These are phyloP conservation scores for Penicillium polonicum DNA, from an alignment of 2,329 filamentous ascomycete species.

Conservation along the genomic window DNA sequence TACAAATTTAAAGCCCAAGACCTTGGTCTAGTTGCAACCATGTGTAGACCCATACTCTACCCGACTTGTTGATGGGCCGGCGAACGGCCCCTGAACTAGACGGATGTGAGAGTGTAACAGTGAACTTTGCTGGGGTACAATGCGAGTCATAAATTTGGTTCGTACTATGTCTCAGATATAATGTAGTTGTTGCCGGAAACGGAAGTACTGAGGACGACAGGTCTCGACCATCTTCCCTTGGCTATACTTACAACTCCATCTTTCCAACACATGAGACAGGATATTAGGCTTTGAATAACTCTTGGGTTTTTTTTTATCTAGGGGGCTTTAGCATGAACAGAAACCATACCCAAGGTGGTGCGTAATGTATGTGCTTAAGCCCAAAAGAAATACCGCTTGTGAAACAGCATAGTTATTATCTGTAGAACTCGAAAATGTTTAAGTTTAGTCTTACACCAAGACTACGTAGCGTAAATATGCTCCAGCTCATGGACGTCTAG, in stretches of 20 bases:
- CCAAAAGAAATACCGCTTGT: neutral
- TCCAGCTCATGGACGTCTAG: neutral
- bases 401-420: neutral
- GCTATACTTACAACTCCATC: neutral
- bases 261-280: neutral
- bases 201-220: neutral
- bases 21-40: neutral
- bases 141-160: neutral
- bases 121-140: neutral
- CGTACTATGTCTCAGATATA: neutral
- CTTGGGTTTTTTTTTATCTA: neutral
- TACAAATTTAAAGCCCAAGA: neutral
- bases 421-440: neutral
- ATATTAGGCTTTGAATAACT: neutral
- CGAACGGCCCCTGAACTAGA: neutral
- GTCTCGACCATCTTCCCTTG: neutral
- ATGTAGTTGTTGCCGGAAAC: slow-evolving; percentile 11
- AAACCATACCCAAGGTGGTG: neutral
- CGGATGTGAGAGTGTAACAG: neutral
- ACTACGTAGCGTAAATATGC: neutral
- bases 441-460: neutral
- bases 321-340: neutral
- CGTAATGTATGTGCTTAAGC: neutral
- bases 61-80: neutral
- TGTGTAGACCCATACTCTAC: neutral